Evolutionary conservation across 2,329 filamentous ascomycete genomes (phyloP), one percentile per base, ranked within the genome.

Genomic region (Trichoderma sp.): DNA sequence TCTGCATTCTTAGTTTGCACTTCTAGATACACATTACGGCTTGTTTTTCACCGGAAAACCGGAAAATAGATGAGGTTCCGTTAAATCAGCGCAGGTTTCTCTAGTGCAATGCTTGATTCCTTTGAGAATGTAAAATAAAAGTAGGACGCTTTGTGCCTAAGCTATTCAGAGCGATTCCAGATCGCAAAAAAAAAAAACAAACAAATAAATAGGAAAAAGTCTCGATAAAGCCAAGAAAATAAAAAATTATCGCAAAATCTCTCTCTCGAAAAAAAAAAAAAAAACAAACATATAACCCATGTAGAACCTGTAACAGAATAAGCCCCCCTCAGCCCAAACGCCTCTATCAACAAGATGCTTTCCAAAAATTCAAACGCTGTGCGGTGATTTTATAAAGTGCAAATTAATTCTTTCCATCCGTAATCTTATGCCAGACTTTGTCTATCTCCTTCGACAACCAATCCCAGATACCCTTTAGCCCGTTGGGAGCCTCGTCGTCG

Each of bases 391-490:
- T 22, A 19, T 42, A 6, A 1, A 2, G 19, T 19, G 13, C 27
- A 32, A 34, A 1, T 45, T 37, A 67, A 42, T 12, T 17, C 25
- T 56, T 54, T 12, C 32, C 56, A 13, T 75, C 76, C 13, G 72
- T 79, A 19, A 85, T 76, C 71, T 83, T 82, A 42, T 78, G 76
- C 83, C 82, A 85, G 25, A 81, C 76, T 37, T 82, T 76, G 35
- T 77, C 78, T 13, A 86, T 73, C 69, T 85, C 82, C 39, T 80
- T 81, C 2, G 79, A 82, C 13, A 87, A 71, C 85, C 85, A 87
- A 58, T 83, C 78, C 83, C 84, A 86, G 37, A 83, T 78, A 5
- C 76, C 71, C 6, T 75, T 71, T 3, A 74, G 73, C 4, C 76
- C 73, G 52, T 74, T 73, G 5, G 73, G 67, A 5, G 68, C 67